Base-by-base conservation (phyloP, 2,329 filamentous ascomycete species). In the Fusarium floridanum region DNA sequence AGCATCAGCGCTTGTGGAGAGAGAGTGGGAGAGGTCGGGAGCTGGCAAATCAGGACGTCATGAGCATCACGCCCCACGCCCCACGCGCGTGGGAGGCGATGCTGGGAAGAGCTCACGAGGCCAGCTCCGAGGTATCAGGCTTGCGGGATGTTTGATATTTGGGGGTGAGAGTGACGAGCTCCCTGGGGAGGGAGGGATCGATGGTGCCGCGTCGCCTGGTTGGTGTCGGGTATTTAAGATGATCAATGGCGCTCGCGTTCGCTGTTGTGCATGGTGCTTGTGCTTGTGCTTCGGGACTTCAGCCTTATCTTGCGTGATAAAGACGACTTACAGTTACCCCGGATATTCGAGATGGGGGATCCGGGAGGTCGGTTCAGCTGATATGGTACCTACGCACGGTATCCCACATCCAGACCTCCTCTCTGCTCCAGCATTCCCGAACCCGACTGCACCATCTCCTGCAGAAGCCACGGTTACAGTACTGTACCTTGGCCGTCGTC, bases 1-100 rank as follows among this genome's bases (percentile, higher is more conserved):
- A 67, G 66, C 76, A 79, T 79, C 77, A 79, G 77, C 76, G 65
- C 67, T 72, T 76, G 77, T 77, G 77, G 77, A 79, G 73, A 66
- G 77, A 78, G 73, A 75, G 77, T 78, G 77, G 77, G 77, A 79
- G 77, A 75, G 50, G 50, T 62, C n/a, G 68, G 66, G 61, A 69
- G 37, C 62, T 76, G 69, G 76, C 77, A 78, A 79, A 79, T 78
- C 77, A 78, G 72, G 66, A 43, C 67, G 57, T 59, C 68, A 67
- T 74, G 39, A 74, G 61, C 48, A 62, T 67, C 64, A 71, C 68
- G 77, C 77, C 77, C 77, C 77, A 78, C 75, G 77, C 77, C 75
- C 77, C 77, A 78, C 77, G 60, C 61, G 73, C 70, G 77, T 77
- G 77, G 70, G 77, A 78, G 76, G 72, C 66, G 61, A 68, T 72